Evolutionary conservation across 169 alveolate genomes (phyloP), one percentile per base, ranked within the genome.

Genomic region (Sarcocystis neurona): DNA sequence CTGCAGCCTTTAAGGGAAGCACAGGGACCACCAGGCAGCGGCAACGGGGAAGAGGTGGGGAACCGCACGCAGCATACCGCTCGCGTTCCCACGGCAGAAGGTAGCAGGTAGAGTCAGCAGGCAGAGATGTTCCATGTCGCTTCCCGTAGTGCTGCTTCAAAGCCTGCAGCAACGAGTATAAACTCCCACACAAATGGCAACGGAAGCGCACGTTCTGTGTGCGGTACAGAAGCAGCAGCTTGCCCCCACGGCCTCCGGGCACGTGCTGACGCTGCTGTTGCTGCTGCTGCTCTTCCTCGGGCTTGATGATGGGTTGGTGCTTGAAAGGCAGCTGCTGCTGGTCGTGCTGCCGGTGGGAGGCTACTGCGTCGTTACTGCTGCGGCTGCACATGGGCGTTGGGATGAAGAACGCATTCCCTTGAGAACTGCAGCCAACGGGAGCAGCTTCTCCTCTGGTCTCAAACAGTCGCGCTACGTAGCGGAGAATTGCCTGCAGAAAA

Each of bases 131-230:
- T n/a, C 37, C 53, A 63, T 88, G 92, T 0, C 58, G 68, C 48
- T 74, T 56, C 30, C 60, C 85, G 72, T 88, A 88, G 46, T 88
- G 92, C 74, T 56, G 82, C 37, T 77, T 30, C 32, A 88, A 18
- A 5, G 88, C 41, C 44, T 60, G 68, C 10, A 37, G 48, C 84
- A 75, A 50, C 41, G 86, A 47, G 60, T 88, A 88, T 34, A 88
- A 60, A 30, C 72, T 63, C 53, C 92, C 92, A 63, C 92, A 88
- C 75, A 66, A 53, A 63, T 88, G 92, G 63, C 92, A 88, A 53
- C 84, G 92, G 47, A 63, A 88, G 12, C 88, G 82, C 32, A 88
- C 88, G 23, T 88, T 88, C 20, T 84, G 82, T 1, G 92, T 78
- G 32, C 88, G 92, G 68, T 88, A 88, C 53, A 88, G 82, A 18